Evolutionary conservation across 768 basidiomycete species (phyloP).

Genomic region (Crassisporium funariophilum): DNA sequence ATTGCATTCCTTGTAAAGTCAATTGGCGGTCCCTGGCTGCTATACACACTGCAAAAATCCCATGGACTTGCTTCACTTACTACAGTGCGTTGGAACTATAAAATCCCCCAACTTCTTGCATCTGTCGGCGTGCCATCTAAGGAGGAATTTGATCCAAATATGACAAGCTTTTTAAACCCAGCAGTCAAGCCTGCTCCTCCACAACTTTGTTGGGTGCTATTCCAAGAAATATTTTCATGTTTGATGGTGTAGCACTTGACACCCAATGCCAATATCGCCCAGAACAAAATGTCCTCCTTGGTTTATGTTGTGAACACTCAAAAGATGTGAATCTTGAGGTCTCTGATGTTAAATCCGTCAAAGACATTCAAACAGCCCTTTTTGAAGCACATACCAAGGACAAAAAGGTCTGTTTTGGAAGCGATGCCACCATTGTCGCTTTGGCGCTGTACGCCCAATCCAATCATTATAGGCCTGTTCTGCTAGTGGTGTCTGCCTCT

Average conservation of each 20-base stretch:
- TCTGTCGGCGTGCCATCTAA: background rate
- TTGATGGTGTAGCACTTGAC: background rate
- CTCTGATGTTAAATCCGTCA: background rate
- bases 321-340: background rate
- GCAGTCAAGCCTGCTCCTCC: background rate
- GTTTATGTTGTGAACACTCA: background rate
- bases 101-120: background rate
- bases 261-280: background rate
- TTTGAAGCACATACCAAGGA: background rate
- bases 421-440: background rate
- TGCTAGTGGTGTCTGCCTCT: background rate
- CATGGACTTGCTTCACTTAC: background rate
- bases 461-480: background rate
- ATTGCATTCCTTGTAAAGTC: slow-evolving; percentile 8
- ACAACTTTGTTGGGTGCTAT: background rate
- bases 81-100: background rate
- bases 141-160: background rate
- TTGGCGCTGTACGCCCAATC: background rate
- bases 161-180: background rate
- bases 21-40: background rate
- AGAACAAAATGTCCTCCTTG: background rate
- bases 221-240: background rate
- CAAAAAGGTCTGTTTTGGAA: background rate
- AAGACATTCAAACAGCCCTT: background rate
- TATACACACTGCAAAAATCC: background rate